Base-by-base conservation (phyloP, 305 asterid species). In the Fraxinus sp. region DNA sequence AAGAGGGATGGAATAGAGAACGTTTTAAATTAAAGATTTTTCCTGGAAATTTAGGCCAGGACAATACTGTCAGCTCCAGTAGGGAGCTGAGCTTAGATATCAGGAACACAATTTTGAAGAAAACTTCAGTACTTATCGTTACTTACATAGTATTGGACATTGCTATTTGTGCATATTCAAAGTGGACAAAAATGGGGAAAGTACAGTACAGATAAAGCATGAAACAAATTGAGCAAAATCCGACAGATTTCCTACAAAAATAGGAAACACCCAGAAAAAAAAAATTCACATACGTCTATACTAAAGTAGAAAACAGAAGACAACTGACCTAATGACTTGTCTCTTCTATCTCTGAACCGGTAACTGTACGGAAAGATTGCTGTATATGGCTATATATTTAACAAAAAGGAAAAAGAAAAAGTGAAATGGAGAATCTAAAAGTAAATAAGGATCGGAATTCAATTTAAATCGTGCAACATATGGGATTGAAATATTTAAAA, bases 281-380 rank as follows among this genome's bases (percentile, higher is more conserved):
- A 74, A 85, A 41, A 57, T 77, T 55, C 80, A 68, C 49, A n/a
- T n/a, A 32, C 22, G 49, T 13, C 22, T 13, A 16, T 14, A 71
- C 24, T 9, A 1, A n/a, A 81, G 75, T 77, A 36, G 76, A 84
- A 77, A 83, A 55, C 46, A 49, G 71, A 79, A 79, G 52, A 78
- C 16, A 87, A 86, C 98, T 87, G 86, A 95, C 99, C 97, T 87
- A 94, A 86, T 57, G 98, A 90, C 79, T 88, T 89, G 91, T 95
- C 99, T 43, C 77, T 46, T 70, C 78, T 79, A 79, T 89, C 80
- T 82, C 55, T 84, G 91, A 84, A 93, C 62, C 68, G 87, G 81
- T 89, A 95, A 22, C 88, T 84, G 83, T 82, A 43, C 36, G 99
- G 99, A 90, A 95, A 95, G 83, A 95, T 85, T 83, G 99, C 97